Percentiles rank a stretch among this genome's conserved stretches.
Conservation (phyloP, 1,284 basidiomycete species). For the Pisolithus thermaeus region DNA sequence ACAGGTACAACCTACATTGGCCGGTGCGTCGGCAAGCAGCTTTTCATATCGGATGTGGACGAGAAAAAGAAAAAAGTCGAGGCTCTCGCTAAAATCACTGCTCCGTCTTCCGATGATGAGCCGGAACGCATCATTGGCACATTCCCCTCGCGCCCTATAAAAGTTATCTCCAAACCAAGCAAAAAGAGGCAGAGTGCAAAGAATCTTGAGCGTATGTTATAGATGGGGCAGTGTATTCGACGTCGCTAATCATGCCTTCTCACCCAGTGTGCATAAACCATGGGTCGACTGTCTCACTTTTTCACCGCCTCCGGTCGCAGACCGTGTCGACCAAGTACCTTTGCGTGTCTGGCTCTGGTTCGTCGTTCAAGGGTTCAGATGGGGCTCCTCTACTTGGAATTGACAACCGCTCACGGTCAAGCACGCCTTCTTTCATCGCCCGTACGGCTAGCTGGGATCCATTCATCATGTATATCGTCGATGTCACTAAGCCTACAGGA, state of each 20-base stretch:
- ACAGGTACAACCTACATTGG: constrained; percentile 79
- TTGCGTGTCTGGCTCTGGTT: constrained; percentile 86
- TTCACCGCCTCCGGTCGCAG: constrained; percentile 91
- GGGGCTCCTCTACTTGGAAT: constrained; percentile 79
- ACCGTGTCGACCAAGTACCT: constrained; percentile 95
- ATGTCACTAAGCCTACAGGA: constrained; percentile 74
- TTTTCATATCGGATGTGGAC: constrained; percentile 87
- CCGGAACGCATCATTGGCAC: constrained; percentile 77
- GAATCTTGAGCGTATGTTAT: constrained; percentile 80
- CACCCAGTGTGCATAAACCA: constrained; percentile 85
- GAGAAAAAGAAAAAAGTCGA: constrained; percentile 91
- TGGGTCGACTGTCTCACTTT: constrained; percentile 91
- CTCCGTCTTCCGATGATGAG: constrained; percentile 73
- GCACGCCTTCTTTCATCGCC: constrained; percentile 79
- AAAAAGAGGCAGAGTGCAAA: constrained; percentile 94
- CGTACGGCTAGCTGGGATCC: constrained; percentile 86
- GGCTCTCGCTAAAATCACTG: constrained; percentile 84
- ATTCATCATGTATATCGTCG: constrained; percentile 94
- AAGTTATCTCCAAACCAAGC: constrained; percentile 94
- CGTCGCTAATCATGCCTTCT: constrained; percentile 8
- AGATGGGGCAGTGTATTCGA: constrained; percentile 9
- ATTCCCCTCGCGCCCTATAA: constrained; percentile 89
- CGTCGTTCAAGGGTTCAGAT: constrained; percentile 87
- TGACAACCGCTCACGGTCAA: constrained; percentile 63
- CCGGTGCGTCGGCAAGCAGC: constrained; percentile 84